A percentile compares a stretch with the other conserved stretches of the same genome.
These are phyloP conservation scores for Buxus sempervirens DNA, from an alignment of 164 flowering plant species.

Conservation along the genomic window DNA sequence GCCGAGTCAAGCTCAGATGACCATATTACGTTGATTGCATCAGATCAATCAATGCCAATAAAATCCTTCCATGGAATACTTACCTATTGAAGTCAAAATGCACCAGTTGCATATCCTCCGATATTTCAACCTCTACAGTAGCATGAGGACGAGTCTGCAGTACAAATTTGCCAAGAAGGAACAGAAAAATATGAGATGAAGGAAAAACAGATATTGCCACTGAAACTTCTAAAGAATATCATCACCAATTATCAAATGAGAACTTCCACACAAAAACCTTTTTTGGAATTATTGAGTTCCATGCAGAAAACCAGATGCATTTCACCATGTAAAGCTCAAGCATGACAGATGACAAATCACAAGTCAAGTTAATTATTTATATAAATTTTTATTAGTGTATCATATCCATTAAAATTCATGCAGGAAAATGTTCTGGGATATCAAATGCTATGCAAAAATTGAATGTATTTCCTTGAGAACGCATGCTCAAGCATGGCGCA, in stretches of 20 bases:
- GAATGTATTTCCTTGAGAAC: too few relatives aligned
- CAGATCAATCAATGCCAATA: neutral
- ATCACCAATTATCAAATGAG: neutral
- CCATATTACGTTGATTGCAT: neutral
- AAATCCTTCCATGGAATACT: conserved; percentile 2
- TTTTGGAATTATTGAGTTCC: too few relatives aligned
- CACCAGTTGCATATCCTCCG: conserved; percentile 99
- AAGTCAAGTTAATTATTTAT: too few relatives aligned
- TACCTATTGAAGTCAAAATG: conserved; percentile 96
- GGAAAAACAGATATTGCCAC: neutral
- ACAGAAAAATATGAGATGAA: neutral
- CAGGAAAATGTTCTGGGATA: too few relatives aligned
- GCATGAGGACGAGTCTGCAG: conserved; percentile 93
- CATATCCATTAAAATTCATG: neutral
- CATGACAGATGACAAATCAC: too few relatives aligned
- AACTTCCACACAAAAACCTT: too few relatives aligned
- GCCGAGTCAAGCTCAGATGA: too few relatives aligned
- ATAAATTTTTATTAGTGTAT: too few relatives aligned
- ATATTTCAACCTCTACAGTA: conserved; percentile 94
- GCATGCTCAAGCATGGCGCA: too few relatives aligned
- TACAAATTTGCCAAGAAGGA: conserved; percentile 16
- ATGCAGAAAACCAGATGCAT: neutral
- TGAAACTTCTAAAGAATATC: neutral
- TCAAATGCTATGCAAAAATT: too few relatives aligned
- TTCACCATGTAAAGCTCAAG: neutral